phyloP scores from a whole-genome alignment of 1,139 yeast species.

The Kazachstania sp. region DNA sequence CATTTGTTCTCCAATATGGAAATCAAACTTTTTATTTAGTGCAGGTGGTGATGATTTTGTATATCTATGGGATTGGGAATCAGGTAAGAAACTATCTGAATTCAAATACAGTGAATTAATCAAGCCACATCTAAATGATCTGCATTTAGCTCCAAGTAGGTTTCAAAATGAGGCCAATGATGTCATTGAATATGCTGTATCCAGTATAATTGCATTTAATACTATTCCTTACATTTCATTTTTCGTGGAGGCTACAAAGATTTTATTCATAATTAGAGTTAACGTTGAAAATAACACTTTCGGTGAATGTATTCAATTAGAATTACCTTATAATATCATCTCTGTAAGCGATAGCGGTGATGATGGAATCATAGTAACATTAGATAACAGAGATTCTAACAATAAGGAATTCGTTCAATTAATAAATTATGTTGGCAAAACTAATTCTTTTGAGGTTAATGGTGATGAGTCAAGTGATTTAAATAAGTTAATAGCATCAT shows the following conservation, averaged over 20 bases:
- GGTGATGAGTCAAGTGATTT: constrained; percentile 13
- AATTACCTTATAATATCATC: constrained; percentile 30
- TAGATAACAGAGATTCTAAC: constrained; percentile 35
- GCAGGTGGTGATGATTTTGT: constrained; percentile 87
- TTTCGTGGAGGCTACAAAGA: constrained; percentile 50
- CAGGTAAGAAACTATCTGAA: constrained; percentile 39
- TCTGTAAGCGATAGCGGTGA: constrained; percentile 30
- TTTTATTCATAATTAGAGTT: constrained; percentile 39
- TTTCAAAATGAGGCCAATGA: constrained; percentile 48
- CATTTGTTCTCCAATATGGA: constrained; percentile 46
- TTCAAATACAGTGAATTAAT: constrained; percentile 44
- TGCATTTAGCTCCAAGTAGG: constrained; percentile 60
- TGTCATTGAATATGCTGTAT: constrained; percentile 45
- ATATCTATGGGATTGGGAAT: constrained; percentile 74
- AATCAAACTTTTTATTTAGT: constrained; percentile 47
- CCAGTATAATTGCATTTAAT: constrained; percentile 36
- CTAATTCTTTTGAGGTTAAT: constrained; percentile 33
- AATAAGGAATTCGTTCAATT: constrained; percentile 29
- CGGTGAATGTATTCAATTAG: constrained; percentile 28
- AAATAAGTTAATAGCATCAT: constrained; percentile 12
- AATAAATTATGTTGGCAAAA: constrained; percentile 28
- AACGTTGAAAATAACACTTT: constrained; percentile 26
- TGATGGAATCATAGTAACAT: constrained; percentile 37
- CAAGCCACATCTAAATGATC: constrained; percentile 43
- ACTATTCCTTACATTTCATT: constrained; percentile 36